phyloP scores from a whole-genome alignment of 805 yeast genomes.

The Diddensiella caesifluorescens region DNA sequence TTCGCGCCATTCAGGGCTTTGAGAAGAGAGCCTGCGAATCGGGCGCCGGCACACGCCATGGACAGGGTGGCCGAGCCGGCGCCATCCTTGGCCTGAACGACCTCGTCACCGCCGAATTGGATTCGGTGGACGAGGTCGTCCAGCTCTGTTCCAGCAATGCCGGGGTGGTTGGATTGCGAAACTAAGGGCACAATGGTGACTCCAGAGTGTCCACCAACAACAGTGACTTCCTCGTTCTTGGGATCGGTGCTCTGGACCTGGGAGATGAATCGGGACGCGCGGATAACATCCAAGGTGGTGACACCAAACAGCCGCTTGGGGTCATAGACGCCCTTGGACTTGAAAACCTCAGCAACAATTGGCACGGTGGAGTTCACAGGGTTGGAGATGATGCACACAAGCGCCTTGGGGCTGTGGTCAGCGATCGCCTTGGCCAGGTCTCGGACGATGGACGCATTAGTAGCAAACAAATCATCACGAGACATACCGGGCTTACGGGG shows the following conservation, averaged over 20 bases:
- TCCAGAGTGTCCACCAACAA: slow-evolving; percentile 98
- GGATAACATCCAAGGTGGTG: slow-evolving; percentile 86
- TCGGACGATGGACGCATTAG: slow-evolving; percentile 92
- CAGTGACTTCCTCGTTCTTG: slow-evolving; percentile 68
- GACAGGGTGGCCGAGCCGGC: slow-evolving; percentile 91
- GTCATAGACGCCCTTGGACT: slow-evolving; percentile 80
- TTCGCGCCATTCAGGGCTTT: slow-evolving; percentile 39
- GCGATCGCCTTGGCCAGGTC: slow-evolving; percentile 86
- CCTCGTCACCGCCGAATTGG: slow-evolving; percentile 96
- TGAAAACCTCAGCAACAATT: slow-evolving; percentile 88
- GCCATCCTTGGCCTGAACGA: slow-evolving; percentile 88
- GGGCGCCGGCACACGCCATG: slow-evolving; percentile 89
- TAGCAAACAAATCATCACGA: slow-evolving; percentile 93
- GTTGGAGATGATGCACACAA: slow-evolving; percentile 78
- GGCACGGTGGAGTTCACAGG: slow-evolving; percentile 98
- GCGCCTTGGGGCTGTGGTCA: slow-evolving; percentile 77
- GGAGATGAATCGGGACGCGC: slow-evolving; percentile 83
- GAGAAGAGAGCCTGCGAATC: slow-evolving; percentile 55
- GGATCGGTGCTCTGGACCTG: slow-evolving; percentile 69
- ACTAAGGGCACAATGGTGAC: slow-evolving; percentile 90
- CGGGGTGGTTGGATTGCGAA: slow-evolving; percentile 66
- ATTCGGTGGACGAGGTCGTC: slow-evolving; percentile 74
- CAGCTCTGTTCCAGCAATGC: slow-evolving; percentile 59
- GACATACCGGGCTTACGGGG: slow-evolving; percentile 99
- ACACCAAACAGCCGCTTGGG: slow-evolving; percentile 92